phyloP scores from a whole-genome alignment of 2,329 filamentous ascomycete species.

The Botrytis cinerea region DNA sequence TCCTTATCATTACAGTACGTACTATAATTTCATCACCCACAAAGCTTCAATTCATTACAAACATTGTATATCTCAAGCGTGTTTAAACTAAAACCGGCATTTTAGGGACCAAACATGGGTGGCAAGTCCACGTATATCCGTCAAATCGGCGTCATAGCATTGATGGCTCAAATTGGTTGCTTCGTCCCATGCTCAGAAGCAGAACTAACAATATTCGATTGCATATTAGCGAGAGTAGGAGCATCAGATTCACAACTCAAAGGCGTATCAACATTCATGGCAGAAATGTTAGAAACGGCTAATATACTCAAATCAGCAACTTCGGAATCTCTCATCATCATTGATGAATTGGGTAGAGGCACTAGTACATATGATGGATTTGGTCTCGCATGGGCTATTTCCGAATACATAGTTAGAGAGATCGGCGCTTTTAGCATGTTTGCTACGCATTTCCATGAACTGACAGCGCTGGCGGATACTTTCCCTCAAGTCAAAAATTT shows the following conservation, averaged over 20 bases:
- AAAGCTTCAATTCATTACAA: too few relatives aligned
- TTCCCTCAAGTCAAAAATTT: constrained; percentile 88
- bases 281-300: constrained; percentile 97
- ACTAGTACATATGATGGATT: constrained; percentile 99
- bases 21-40: neutral
- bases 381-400: constrained; percentile 98
- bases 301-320: constrained; percentile 98
- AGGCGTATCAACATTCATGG: constrained; percentile 98
- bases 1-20: constrained; percentile 52
- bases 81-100: neutral
- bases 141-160: constrained; percentile 91
- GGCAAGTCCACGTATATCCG: constrained; percentile 85
- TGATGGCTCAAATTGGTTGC: constrained; percentile 96
- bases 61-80: too few relatives aligned
- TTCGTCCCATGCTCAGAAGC: constrained; percentile 92
- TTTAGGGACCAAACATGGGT: constrained; percentile 88
- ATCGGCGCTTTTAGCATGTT: constrained; percentile 95
- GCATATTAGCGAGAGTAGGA: constrained; percentile 91
- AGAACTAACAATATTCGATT: constrained; percentile 94
- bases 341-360: constrained; percentile 93
- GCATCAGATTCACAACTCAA: constrained; percentile 97
- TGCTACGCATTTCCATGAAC: constrained; percentile 96
- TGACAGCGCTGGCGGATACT: constrained; percentile 85
- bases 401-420: constrained; percentile 93
- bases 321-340: constrained; percentile 93